A percentile compares a stretch with the other conserved stretches of the same genome.
Evolutionary conservation across 2,329 filamentous ascomycete genomes (phyloP).

Genomic region (Fusarium sp.): DNA sequence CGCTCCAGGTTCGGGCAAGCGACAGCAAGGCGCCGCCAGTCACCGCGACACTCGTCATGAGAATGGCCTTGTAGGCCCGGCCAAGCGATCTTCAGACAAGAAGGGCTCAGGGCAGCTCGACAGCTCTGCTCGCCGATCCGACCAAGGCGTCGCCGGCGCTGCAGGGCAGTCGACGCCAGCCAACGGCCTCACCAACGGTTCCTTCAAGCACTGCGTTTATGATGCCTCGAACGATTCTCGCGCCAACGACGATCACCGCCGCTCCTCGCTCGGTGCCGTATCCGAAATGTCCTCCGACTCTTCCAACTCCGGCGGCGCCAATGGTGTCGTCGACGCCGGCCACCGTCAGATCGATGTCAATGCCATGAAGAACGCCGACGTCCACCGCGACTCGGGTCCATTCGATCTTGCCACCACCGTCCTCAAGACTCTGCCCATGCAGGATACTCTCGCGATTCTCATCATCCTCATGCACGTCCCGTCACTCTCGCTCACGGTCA

Average conservation of each 20-base stretch:
- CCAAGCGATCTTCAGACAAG: slow-evolving; percentile 50
- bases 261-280: slow-evolving; percentile 59
- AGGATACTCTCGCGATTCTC: slow-evolving; percentile 95
- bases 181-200: slow-evolving; percentile 48
- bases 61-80: slow-evolving; percentile 78
- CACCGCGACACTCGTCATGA: slow-evolving; percentile 81
- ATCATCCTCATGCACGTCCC: slow-evolving; percentile 94
- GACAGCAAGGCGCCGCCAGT: slow-evolving; percentile 67
- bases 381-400: slow-evolving; percentile 74
- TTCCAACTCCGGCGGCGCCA: slow-evolving; percentile 51
- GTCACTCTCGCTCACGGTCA: slow-evolving; percentile 83
- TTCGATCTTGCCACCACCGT: slow-evolving; percentile 84
- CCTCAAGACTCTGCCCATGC: slow-evolving; percentile 85
- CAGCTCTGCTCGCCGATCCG: slow-evolving; percentile 49
- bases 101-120: slow-evolving; percentile 59
- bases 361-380: slow-evolving; percentile 69
- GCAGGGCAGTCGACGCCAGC: slow-evolving; percentile 45
- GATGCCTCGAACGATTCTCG: slow-evolving; percentile 52
- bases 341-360: slow-evolving; percentile 75
- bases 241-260: slow-evolving; percentile 54
- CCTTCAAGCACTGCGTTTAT: slow-evolving; percentile 46
- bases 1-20: slow-evolving; percentile 65
- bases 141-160: slow-evolving; percentile 44
- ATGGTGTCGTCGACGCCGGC: slow-evolving; percentile 54
- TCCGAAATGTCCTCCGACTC: slow-evolving; percentile 66